Conservation (phyloP, 2,329 filamentous ascomycete genomes). For the Fusarium secorum region DNA sequence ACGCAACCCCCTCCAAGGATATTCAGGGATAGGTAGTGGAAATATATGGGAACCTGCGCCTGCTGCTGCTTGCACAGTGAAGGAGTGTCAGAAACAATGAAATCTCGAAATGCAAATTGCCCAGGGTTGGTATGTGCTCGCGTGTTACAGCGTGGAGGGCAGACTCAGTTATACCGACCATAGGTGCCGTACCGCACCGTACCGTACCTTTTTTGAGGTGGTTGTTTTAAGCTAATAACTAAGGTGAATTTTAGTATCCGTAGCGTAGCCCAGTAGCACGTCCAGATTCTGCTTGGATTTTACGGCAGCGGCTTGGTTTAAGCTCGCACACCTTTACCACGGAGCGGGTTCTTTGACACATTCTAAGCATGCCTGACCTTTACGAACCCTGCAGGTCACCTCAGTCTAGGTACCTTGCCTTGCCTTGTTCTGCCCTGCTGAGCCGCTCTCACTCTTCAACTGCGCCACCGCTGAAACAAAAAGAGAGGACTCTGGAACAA, state of each 20-base stretch:
- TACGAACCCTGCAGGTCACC: not conserved
- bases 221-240: conserved; percentile 4
- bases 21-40: not conserved
- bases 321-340: not conserved
- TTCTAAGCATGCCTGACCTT: not conserved
- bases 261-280: not conserved
- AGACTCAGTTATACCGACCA: not conserved
- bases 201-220: not conserved
- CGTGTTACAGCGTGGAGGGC: conserved; percentile 25
- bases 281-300: not conserved
- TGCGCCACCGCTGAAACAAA: conserved; percentile 26
- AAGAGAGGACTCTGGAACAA: not conserved
- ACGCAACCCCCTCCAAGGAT: conserved; percentile 27
- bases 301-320: not conserved
- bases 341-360: conserved; percentile 1
- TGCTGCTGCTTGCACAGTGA: not conserved
- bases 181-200: not conserved
- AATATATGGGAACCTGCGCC: not conserved
- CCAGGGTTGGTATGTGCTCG: conserved; percentile 36
- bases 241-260: not conserved
- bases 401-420: not conserved
- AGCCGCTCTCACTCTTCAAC: not conserved
- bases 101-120: not conserved
- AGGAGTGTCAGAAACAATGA: not conserved
- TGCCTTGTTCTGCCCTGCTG: not conserved